These are phyloP conservation scores for Mycena metata DNA, from an alignment of 768 basidiomycete species.

Conservation along the genomic window DNA sequence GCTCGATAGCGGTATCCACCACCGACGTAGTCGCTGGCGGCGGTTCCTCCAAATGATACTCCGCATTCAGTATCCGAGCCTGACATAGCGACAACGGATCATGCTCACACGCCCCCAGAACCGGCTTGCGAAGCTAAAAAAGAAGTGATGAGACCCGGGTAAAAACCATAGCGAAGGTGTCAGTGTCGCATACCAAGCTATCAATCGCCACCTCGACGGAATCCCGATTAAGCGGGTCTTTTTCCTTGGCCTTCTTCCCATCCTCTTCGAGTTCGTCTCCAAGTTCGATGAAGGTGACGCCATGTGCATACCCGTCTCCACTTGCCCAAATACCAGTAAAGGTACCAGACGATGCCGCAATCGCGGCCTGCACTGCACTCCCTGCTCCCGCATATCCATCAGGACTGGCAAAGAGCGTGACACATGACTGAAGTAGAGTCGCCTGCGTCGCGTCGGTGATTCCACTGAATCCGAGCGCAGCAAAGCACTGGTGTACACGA, in stretches of 20 bases:
- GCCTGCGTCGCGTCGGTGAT: constrained; percentile 89
- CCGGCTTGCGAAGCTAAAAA: constrained; percentile 76
- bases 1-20: constrained; percentile 89
- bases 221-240: constrained; percentile 79
- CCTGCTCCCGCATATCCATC: constrained; percentile 84
- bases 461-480: constrained; percentile 80
- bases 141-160: constrained; percentile 6
- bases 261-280: constrained; percentile 56
- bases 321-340: constrained; percentile 91
- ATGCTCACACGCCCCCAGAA: constrained; percentile 88
- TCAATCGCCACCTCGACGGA: constrained; percentile 86
- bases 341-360: constrained; percentile 85
- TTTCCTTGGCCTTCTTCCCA: constrained; percentile 52
- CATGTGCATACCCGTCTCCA: constrained; percentile 92
- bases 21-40: constrained; percentile 85
- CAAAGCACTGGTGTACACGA: constrained; percentile 91
- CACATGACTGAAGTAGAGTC: constrained; percentile 83
- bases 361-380: constrained; percentile 86
- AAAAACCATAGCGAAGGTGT: not conserved
- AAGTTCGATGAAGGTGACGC: constrained; percentile 80
- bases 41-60: constrained; percentile 67
- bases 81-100: constrained; percentile 83
- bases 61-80: constrained; percentile 56
- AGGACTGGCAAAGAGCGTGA: constrained; percentile 86
- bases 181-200: constrained; percentile 64